Base-by-base conservation (phyloP, 2,329 filamentous ascomycete genomes). In the Xylaria sp. region DNA sequence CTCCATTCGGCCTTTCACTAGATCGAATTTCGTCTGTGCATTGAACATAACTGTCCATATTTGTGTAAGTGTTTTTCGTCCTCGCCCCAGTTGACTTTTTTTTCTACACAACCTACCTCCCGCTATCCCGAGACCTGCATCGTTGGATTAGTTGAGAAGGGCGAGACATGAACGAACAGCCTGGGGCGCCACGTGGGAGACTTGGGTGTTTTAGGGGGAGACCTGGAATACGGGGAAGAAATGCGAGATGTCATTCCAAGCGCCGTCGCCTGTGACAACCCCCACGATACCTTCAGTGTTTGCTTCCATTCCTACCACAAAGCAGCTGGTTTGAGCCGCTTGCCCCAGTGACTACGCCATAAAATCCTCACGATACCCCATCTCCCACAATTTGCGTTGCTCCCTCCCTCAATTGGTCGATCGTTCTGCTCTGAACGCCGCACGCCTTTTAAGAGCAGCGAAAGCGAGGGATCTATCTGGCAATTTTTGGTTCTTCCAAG, bases 261-360 rank as follows among this genome's bases (percentile, higher is more conserved):
- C 54, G 20, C 53, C 64, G 71, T 78, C 74, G 74, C 76, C 77
- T 75, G 70, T 75, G 76, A 73, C 76, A 75, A 78, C 77, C 66
- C 28, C 73, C 68, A 72, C 70, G 67, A 68, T 63, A 71, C 63
- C 67, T 63, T 75, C 67, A 58, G 36, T 67, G 65, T 69, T 73
- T 72, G 63, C 67, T 73, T 51, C 66, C 26, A 76, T 76, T 75
- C 72, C 72, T 72, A 31, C 38, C 44, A 56, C 10, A 59, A 36
- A 65, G n/a, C 11, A 59, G 46, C 17, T 56, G 28, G 59, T 57
- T 17, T 17, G 26, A 31, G 51, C 42, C 40, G 65, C 57, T 69
- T 70, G 65, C 54, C 46, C 23, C 54, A 42, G 59, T 59, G 61
- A 67, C 59, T 72, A 59, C 40, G 67, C 74, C 73, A 75, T 76